Evolutionary conservation across 176 grass and related monocot genomes (phyloP).

Genomic region (Musa schizocarpa): DNA sequence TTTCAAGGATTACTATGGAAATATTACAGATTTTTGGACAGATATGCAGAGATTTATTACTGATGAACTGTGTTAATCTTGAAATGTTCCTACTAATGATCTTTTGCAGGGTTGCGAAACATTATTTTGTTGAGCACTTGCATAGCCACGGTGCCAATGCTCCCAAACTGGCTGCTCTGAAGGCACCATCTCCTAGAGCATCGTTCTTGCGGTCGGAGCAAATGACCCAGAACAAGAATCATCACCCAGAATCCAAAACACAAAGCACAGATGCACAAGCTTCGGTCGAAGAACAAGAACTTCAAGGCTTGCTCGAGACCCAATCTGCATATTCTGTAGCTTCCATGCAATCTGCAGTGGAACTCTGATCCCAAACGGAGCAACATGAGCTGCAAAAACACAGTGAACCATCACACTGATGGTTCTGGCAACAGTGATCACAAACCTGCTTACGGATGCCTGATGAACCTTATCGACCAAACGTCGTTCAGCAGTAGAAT

Average conservation of each 20-base stretch:
- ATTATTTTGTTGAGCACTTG: background rate
- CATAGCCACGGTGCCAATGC: background rate
- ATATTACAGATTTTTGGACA: background rate
- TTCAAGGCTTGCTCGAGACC: background rate
- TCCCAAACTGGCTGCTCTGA: background rate
- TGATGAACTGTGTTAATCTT: background rate
- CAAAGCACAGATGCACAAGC: background rate
- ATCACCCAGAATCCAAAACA: background rate
- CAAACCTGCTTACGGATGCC: too few relatives aligned
- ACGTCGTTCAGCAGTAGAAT: too few relatives aligned
- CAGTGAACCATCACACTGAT: too few relatives aligned
- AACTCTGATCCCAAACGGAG: too few relatives aligned
- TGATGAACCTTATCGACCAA: too few relatives aligned
- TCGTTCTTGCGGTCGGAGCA: background rate
- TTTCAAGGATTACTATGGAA: too few relatives aligned
- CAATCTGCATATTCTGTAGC: too few relatives aligned
- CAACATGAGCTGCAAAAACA: too few relatives aligned
- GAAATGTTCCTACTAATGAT: background rate
- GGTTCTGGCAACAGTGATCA: too few relatives aligned
- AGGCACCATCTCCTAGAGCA: background rate
- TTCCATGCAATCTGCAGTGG: too few relatives aligned
- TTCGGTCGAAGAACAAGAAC: background rate
- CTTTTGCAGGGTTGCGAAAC: background rate
- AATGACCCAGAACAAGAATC: background rate
- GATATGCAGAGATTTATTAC: background rate